Evolutionary conservation across 2,329 filamentous ascomycete genomes (phyloP).

Genomic region (Xylaria sp.): DNA sequence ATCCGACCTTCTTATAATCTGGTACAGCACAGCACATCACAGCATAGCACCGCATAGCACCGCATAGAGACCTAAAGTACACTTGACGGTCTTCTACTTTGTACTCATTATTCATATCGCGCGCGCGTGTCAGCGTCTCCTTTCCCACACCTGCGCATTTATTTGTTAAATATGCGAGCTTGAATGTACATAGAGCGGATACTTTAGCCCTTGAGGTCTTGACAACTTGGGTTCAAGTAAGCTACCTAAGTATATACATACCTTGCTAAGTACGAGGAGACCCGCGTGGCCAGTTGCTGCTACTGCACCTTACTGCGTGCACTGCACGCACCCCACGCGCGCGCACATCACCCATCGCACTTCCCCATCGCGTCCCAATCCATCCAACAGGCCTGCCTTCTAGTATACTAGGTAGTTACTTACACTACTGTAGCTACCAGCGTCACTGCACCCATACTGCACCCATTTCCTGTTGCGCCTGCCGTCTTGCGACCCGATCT

Average conservation of each 20-base stretch:
- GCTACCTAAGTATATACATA: neutral
- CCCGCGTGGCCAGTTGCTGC: slow-evolving; percentile 9
- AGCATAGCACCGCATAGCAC: neutral
- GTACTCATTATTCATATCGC: slow-evolving; percentile 2
- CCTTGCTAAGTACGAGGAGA: neutral
- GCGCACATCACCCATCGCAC: slow-evolving; percentile 28
- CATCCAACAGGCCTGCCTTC: neutral
- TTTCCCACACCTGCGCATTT: slow-evolving; percentile 9
- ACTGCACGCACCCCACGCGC: slow-evolving; percentile 35
- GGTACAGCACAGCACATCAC: neutral
- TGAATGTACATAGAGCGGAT: neutral
- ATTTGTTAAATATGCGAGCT: slow-evolving; percentile 8
- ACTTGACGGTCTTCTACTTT: neutral
- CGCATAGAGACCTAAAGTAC: neutral
- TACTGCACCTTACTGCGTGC: slow-evolving; percentile 3
- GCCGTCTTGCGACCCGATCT: slow-evolving; percentile 36
- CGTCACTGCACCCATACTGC: slow-evolving; percentile 18
- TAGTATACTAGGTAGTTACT: neutral
- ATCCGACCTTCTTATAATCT: neutral
- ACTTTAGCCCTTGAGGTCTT: neutral
- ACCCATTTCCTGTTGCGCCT: slow-evolving; percentile 13
- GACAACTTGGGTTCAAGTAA: slow-evolving; percentile 3
- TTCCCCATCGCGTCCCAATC: neutral
- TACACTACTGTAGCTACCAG: slow-evolving; percentile 17
- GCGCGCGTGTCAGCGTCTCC: slow-evolving; percentile 5